These are phyloP conservation scores for Starmerella apicola DNA, from an alignment of 805 yeast species.

Conservation along the genomic window DNA sequence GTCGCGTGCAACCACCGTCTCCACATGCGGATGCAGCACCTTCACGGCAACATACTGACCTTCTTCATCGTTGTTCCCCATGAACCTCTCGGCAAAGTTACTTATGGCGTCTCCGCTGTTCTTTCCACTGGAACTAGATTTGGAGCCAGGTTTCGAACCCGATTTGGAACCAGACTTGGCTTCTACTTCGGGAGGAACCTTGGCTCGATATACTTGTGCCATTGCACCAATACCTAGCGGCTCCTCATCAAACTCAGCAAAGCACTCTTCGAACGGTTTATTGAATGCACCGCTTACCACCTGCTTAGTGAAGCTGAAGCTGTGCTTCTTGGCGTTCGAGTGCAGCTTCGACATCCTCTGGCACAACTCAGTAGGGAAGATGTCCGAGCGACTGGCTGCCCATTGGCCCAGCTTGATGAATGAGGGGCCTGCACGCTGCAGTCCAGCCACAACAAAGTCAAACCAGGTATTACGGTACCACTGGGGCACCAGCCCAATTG, in stretches of 20 bases:
- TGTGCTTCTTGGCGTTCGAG: slow-evolving; percentile 69
- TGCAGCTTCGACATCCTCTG: slow-evolving; percentile 65
- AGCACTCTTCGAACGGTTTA: slow-evolving; percentile 54
- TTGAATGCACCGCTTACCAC: slow-evolving; percentile 51
- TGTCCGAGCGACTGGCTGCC: slow-evolving; percentile 96
- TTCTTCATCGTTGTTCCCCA: slow-evolving; percentile 14
- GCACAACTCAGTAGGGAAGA: slow-evolving; percentile 71
- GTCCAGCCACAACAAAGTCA: slow-evolving; percentile 43
- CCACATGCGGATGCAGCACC: slow-evolving; percentile 83
- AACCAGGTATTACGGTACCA: slow-evolving; percentile 51
- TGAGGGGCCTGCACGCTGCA: slow-evolving; percentile 86
- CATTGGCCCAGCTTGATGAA: slow-evolving; percentile 79
- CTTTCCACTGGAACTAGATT: too few species aligned
- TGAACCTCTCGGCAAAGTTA: too few species aligned
- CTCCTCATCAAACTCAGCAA: slow-evolving; percentile 57
- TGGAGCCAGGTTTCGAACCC: too few species aligned
- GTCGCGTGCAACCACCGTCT: slow-evolving; percentile 60
- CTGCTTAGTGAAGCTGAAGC: slow-evolving; percentile 44
- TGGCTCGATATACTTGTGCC: slow-evolving; percentile 85
- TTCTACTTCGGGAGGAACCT: slow-evolving; percentile 36
- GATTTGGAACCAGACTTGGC: too few species aligned
- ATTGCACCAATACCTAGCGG: slow-evolving; percentile 98
- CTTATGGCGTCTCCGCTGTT: too few species aligned
- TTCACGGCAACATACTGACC: slow-evolving; percentile 64
- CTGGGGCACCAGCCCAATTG: slow-evolving; percentile 35